phyloP scores from a whole-genome alignment of 2,329 filamentous ascomycete species.

The Aspergillus costaricaensis region DNA sequence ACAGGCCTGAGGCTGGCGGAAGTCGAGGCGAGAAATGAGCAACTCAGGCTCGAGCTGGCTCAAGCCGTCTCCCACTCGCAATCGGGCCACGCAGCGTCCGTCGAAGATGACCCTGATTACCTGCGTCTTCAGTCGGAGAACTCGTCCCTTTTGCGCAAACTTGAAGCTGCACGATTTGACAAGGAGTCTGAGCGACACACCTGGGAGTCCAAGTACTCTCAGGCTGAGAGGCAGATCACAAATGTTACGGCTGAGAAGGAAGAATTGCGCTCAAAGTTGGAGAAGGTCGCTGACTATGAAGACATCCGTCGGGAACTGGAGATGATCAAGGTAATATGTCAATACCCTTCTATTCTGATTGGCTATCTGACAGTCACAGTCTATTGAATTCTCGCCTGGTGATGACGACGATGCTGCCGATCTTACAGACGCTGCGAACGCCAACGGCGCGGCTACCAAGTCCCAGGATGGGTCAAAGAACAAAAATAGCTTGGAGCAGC shows the following conservation, averaged over 20 bases:
- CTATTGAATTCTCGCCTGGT: slow-evolving; percentile 92
- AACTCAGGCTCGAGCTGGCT: slow-evolving; percentile 84
- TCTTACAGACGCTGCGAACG: slow-evolving; percentile 38
- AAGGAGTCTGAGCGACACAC: slow-evolving; percentile 77
- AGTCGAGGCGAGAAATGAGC: slow-evolving; percentile 90
- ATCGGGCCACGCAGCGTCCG: slow-evolving; percentile 57
- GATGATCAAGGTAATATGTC: slow-evolving; percentile 69
- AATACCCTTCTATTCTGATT: background rate
- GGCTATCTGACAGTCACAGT: slow-evolving; percentile 47
- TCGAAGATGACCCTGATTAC: slow-evolving; percentile 88
- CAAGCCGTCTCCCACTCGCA: slow-evolving; percentile 77
- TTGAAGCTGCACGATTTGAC: slow-evolving; percentile 81
- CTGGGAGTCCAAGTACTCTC: slow-evolving; percentile 72
- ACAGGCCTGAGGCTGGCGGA: slow-evolving; percentile 85
- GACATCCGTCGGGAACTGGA: slow-evolving; percentile 95
- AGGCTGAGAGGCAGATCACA: slow-evolving; percentile 75
- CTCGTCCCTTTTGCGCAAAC: slow-evolving; percentile 82
- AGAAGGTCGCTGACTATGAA: slow-evolving; percentile 91
- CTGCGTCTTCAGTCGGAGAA: slow-evolving; percentile 91
- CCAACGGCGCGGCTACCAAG: slow-evolving; percentile 56
- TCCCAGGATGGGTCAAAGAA: slow-evolving; percentile 55
- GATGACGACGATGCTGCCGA: slow-evolving; percentile 66
- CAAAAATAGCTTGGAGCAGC: slow-evolving; percentile 78
- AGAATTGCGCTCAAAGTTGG: slow-evolving; percentile 73
- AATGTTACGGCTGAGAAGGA: slow-evolving; percentile 80